Evolutionary conservation across 2,329 filamentous ascomycete genomes (phyloP).

Genomic region (Tolypocladium tropicale): DNA sequence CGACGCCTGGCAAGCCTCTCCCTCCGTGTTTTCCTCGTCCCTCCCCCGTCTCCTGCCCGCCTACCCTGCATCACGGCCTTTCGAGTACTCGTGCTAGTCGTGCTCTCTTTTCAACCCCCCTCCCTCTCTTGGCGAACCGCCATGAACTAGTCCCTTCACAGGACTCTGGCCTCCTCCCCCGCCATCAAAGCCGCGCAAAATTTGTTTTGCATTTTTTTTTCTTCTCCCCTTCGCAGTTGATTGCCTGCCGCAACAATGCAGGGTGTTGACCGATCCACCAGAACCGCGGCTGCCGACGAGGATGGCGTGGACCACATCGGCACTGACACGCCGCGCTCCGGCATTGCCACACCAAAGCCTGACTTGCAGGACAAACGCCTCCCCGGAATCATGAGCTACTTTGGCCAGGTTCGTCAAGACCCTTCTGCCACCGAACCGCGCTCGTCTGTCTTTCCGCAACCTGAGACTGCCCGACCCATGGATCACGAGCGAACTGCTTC

Average conservation of each 20-base stretch:
- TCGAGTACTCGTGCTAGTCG: neutral
- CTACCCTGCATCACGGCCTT: slow-evolving; percentile 1
- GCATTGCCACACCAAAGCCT: slow-evolving; percentile 85
- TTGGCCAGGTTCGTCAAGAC: slow-evolving; percentile 96
- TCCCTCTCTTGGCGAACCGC: slow-evolving; percentile 23
- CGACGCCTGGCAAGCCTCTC: neutral
- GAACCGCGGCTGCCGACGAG: slow-evolving; percentile 52
- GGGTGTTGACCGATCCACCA: slow-evolving; percentile 42
- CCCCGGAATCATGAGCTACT: slow-evolving; percentile 94
- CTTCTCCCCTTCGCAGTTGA: neutral
- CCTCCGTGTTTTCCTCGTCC: slow-evolving; percentile 19
- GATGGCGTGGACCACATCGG: slow-evolving; percentile 68
- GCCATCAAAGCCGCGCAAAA: neutral
- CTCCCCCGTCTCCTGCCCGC: neutral
- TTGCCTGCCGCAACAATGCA: slow-evolving; percentile 26
- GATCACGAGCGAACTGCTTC: slow-evolving; percentile 16
- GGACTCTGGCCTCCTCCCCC: slow-evolving; percentile 3
- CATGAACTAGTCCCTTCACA: slow-evolving; percentile 30
- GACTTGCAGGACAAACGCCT: slow-evolving; percentile 91
- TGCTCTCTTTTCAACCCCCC: slow-evolving; percentile 7
- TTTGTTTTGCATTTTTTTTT: slow-evolving; percentile 9
- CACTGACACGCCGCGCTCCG: slow-evolving; percentile 79
- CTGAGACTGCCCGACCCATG: slow-evolving; percentile 20
- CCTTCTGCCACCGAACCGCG: slow-evolving; percentile 43
- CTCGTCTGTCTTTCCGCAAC: slow-evolving; percentile 27